Percentiles rank a stretch among this genome's conserved stretches.
These are phyloP conservation scores for Discostella stelligera DNA, from an alignment of 352 stramenopile species.

Conservation along the genomic window DNA sequence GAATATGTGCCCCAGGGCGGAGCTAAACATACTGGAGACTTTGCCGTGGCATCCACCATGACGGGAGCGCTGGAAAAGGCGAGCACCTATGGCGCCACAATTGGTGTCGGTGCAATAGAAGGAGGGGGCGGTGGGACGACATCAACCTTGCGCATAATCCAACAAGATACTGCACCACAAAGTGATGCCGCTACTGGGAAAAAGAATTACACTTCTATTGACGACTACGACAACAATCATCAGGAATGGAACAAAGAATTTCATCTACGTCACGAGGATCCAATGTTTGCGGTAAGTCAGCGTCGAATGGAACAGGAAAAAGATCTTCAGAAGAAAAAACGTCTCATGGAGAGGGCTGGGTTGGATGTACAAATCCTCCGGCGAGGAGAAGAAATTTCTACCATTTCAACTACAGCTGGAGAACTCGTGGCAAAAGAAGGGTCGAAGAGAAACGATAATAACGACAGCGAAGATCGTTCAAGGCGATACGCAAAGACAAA, in stretches of 20 bases:
- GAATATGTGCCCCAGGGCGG: slow-evolving; percentile 58
- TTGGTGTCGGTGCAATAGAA: slow-evolving; percentile 68
- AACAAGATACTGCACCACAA: slow-evolving; percentile 10
- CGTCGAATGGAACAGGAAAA: slow-evolving; percentile 69
- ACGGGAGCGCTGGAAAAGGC: slow-evolving; percentile 51
- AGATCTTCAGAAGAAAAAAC: slow-evolving; percentile 85
- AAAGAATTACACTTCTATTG: slow-evolving; percentile 14
- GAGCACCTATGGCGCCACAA: slow-evolving; percentile 28
- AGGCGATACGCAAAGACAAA: background rate
- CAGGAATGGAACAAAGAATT: slow-evolving; percentile 88
- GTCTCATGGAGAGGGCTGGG: slow-evolving; percentile 87
- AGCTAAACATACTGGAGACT: slow-evolving; percentile 50
- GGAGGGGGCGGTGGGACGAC: slow-evolving; percentile 6
- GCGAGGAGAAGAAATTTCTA: slow-evolving; percentile 77
- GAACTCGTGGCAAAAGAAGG: background rate
- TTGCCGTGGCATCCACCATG: slow-evolving; percentile 50
- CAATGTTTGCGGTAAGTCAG: slow-evolving; percentile 92
- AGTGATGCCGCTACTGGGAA: no score
- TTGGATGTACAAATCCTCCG: slow-evolving; percentile 69
- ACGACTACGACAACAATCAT: slow-evolving; percentile 2
- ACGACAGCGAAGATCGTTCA: slow-evolving; percentile 81
- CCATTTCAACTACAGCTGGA: background rate
- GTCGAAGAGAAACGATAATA: slow-evolving; percentile 66
- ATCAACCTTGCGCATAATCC: slow-evolving; percentile 9
- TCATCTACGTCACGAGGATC: slow-evolving; percentile 91